Percentiles rank a stretch among this genome's conserved stretches.
Evolutionary conservation across 1,139 yeast genomes (phyloP).

Genomic region (Yamadazyma blattariae): DNA sequence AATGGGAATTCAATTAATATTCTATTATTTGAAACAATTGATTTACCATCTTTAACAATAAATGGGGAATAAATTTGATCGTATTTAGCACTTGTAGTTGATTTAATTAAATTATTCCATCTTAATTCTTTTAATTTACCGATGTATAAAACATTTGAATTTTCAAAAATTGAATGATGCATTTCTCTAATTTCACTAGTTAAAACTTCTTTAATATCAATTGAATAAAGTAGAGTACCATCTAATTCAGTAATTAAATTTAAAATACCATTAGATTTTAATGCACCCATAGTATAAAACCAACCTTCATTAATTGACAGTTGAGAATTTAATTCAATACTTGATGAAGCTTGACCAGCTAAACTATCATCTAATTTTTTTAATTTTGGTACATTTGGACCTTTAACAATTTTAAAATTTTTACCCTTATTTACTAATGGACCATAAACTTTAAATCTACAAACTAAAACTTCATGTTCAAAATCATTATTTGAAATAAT

Average conservation of each 20-base stretch:
- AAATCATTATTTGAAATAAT: constrained; percentile 24
- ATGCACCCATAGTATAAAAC: constrained; percentile 74
- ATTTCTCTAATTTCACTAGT: constrained; percentile 68
- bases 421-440: constrained; percentile 50
- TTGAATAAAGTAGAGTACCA: constrained; percentile 61
- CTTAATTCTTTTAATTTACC: constrained; percentile 58
- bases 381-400: constrained; percentile 44
- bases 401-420: constrained; percentile 38
- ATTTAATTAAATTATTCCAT: constrained; percentile 36
- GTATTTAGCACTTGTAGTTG: constrained; percentile 23
- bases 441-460: constrained; percentile 64
- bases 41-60: constrained; percentile 33
- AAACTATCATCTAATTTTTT: constrained; percentile 2
- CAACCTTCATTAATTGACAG: constrained; percentile 50
- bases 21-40: constrained; percentile 34
- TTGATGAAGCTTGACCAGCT: neutral
- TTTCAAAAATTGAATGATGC: constrained; percentile 66
- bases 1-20: constrained; percentile 63
- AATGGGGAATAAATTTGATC: constrained; percentile 24
- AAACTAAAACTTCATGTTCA: constrained; percentile 50
- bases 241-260: constrained; percentile 64
- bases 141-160: constrained; percentile 54
- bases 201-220: constrained; percentile 55
- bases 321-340: too few relatives aligned
- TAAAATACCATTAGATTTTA: constrained; percentile 64